These are phyloP conservation scores for Trametes maxima DNA, from an alignment of 768 basidiomycete species.

Conservation along the genomic window DNA sequence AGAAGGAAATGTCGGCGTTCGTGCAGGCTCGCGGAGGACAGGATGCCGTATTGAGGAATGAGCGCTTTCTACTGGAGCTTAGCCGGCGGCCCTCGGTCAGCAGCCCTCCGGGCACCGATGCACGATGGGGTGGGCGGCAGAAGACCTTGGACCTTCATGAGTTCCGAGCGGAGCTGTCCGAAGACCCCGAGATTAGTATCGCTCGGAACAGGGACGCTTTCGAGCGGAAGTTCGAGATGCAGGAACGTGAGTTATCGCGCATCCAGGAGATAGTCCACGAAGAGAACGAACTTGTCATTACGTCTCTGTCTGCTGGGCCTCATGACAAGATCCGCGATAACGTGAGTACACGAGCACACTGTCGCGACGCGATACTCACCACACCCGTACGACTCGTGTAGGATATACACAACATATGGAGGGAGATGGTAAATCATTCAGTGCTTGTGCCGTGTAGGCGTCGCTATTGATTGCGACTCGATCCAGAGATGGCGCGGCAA, in stretches of 20 bases:
- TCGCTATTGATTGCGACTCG: not conserved
- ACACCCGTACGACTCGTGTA: constrained; percentile 22
- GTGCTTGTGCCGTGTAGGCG: not conserved
- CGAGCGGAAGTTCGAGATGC: constrained; percentile 49
- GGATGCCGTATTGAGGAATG: not conserved
- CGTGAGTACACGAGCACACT: constrained; percentile 23
- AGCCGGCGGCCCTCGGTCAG: not conserved
- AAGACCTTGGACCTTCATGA: constrained; percentile 6
- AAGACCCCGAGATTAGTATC: constrained; percentile 34
- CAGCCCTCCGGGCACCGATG: not conserved
- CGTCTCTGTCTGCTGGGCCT: constrained; percentile 42
- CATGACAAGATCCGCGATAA: constrained; percentile 48
- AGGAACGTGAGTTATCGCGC: constrained; percentile 41
- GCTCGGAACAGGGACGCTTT: constrained; percentile 45
- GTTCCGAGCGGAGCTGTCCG: constrained; percentile 5
- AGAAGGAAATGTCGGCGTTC: constrained; percentile 6
- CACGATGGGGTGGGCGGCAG: not conserved
- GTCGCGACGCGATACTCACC: not conserved
- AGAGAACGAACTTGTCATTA: constrained; percentile 43
- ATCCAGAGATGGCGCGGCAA: constrained; percentile 52
- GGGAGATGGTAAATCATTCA: constrained; percentile 46
- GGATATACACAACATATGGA: constrained; percentile 54
- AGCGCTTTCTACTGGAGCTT: constrained; percentile 1
- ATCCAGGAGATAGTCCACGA: constrained; percentile 34
- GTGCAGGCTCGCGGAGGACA: not conserved